These are phyloP conservation scores for Corynascus novoguineensis DNA, from an alignment of 495 filamentous ascomycete species.

Conservation along the genomic window DNA sequence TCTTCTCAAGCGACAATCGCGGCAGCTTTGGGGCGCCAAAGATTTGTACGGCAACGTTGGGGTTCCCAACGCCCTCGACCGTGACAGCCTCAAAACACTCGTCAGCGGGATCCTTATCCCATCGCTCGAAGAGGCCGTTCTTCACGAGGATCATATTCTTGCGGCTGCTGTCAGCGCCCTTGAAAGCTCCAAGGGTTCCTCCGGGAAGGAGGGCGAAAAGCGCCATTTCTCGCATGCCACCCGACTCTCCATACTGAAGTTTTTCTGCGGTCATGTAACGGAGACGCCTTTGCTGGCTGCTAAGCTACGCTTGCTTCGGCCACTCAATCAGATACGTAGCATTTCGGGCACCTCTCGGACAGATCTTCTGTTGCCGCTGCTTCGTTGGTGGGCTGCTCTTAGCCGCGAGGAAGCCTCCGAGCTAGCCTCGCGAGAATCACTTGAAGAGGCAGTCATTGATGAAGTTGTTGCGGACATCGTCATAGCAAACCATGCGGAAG, in stretches of 20 bases:
- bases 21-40: constrained; percentile 32
- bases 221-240: constrained; percentile 56
- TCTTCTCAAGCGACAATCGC: constrained; percentile 19
- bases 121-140: constrained; percentile 71
- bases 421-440: constrained; percentile 46
- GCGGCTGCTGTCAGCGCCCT: constrained; percentile 54
- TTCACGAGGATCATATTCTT: constrained; percentile 62
- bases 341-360: constrained; percentile 60
- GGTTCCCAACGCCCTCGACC: constrained; percentile 53
- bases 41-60: constrained; percentile 48
- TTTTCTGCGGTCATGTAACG: constrained; percentile 66
- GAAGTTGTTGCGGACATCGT: constrained; percentile 55
- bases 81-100: constrained; percentile 52
- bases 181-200: constrained; percentile 38
- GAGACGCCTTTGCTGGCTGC: constrained; percentile 59
- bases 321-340: constrained; percentile 66
- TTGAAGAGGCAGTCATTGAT: constrained; percentile 57
- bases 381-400: constrained; percentile 59
- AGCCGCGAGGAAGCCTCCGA: constrained; percentile 33
- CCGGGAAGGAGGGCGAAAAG: constrained; percentile 41
- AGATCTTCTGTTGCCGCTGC: constrained; percentile 61
- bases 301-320: constrained; percentile 62
- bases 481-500: constrained; percentile 59
- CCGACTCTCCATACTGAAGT: constrained; percentile 62
- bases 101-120: constrained; percentile 60